Conservation (phyloP, 2,329 filamentous ascomycete species). For the Fonsecaea erecta region DNA sequence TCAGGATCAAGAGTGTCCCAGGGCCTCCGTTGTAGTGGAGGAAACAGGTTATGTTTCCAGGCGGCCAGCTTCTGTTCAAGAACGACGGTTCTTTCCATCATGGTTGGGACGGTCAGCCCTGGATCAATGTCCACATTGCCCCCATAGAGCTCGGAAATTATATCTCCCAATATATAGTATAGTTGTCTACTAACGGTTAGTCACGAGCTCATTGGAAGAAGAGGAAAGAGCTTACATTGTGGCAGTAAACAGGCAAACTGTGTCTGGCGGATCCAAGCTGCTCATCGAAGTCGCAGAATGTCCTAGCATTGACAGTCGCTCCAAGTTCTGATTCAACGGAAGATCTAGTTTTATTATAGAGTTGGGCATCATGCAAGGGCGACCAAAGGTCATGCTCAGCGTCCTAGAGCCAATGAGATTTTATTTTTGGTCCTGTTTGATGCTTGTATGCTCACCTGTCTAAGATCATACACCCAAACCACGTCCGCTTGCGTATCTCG, state of each 20-base stretch:
- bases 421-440: background rate
- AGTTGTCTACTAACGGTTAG: conserved; percentile 22
- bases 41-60: conserved; percentile 25
- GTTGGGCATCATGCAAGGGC: conserved; percentile 29
- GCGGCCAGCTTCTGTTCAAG: conserved; percentile 27
- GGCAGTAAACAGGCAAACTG: conserved; percentile 31
- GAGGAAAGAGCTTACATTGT: conserved; percentile 21
- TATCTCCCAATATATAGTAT: conserved; percentile 28
- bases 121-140: conserved; percentile 30
- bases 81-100: conserved; percentile 27
- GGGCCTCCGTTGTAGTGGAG: conserved; percentile 27
- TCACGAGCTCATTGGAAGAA: background rate
- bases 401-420: conserved; percentile 19
- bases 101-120: conserved; percentile 24
- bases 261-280: conserved; percentile 28
- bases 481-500: conserved; percentile 30
- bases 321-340: conserved; percentile 29
- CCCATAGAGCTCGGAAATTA: conserved; percentile 30
- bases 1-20: conserved; percentile 28
- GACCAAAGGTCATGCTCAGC: conserved; percentile 32
- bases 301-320: conserved; percentile 22
- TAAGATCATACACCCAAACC: conserved; percentile 32
- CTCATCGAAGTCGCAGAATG: conserved; percentile 9
- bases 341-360: conserved; percentile 28
- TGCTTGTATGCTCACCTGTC: conserved; percentile 22